Evolutionary conservation across 257 asterid species (phyloP).

Genomic region (Agastache rugosa): DNA sequence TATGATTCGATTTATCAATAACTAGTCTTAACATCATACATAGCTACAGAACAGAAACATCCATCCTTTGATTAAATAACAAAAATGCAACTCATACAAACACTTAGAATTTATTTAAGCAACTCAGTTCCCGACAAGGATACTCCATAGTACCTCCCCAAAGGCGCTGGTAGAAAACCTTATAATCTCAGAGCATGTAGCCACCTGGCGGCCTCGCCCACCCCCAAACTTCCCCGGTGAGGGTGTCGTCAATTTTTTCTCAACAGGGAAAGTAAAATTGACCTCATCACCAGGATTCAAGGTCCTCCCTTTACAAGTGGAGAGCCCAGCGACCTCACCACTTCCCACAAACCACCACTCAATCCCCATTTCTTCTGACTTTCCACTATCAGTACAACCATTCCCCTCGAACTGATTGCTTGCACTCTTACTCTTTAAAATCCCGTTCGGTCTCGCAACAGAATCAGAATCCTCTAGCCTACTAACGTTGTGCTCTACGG

Average conservation of each 20-base stretch:
- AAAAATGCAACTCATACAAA: slow-evolving; percentile 22
- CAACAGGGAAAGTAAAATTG: slow-evolving; percentile 65
- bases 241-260: slow-evolving; percentile 57
- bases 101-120: slow-evolving; percentile 10
- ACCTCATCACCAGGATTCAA: slow-evolving; percentile 78
- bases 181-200: slow-evolving; percentile 79
- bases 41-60: not conserved
- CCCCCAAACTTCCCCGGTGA: slow-evolving; percentile 73
- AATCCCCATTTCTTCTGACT: slow-evolving; percentile 54
- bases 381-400: slow-evolving; percentile 18
- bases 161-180: slow-evolving; percentile 71
- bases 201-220: slow-evolving; percentile 75
- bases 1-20: not conserved
- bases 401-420: slow-evolving; percentile 41
- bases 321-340: slow-evolving; percentile 74
- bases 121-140: slow-evolving; percentile 2
- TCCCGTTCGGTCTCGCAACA: slow-evolving; percentile 37
- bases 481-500: slow-evolving; percentile 16
- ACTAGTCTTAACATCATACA: not conserved
- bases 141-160: slow-evolving; percentile 76
- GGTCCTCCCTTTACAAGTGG: slow-evolving; percentile 87
- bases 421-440: slow-evolving; percentile 28
- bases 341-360: slow-evolving; percentile 93
- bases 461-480: slow-evolving; percentile 28
- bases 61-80: not conserved